Evolutionary conservation across 1,284 basidiomycete genomes (phyloP), one percentile per base, ranked within the genome.

Genomic region (Coniferiporia weirii): DNA sequence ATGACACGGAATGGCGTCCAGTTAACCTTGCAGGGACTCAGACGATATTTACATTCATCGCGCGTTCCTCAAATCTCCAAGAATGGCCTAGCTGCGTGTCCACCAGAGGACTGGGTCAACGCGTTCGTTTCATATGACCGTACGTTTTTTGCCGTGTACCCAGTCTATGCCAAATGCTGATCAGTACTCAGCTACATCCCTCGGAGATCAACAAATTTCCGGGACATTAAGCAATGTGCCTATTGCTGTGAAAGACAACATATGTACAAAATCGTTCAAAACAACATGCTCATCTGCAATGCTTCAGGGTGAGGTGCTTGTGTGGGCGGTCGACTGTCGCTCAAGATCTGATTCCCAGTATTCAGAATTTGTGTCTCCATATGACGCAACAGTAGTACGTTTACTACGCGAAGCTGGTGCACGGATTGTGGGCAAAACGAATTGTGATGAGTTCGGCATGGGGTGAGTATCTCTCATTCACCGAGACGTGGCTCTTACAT

Each of bases 401-500:
- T 72, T 85, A 1, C 73, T 99, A 0, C 75, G 79, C 1, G 63
- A 74, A 0, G 78, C 81, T 0, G 95, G 93, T 1, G 93, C 89
- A 0, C 71, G 80, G 8, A 81, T 98, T 12, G 68, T 88, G 0
- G 95, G 93, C 1, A 96, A 96, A 73, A 89, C 95, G 0, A 98
- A 98, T 69, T 95, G 94, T 72, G 96, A 99, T 70, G 96, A 98
- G 71, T 99, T 99, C 72, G 95, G 95, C 0, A 99, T 99, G 96
- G 96, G 96, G 88, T 94, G 63, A 17, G 78, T 71, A 38, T 32
- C 22, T 52, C n/a, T 27, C 57, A 36, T 47, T 52, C 22, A 34
- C 10, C 34, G 48, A 44, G 52, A 22, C 35, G n/a, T n/a, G 59
- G 36, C 3, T 47, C 7, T 40, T 38, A 48, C 43, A 36, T 50